These are phyloP conservation scores for Allium fistulosum DNA, from an alignment of 106 monocot genomes.

Conservation along the genomic window DNA sequence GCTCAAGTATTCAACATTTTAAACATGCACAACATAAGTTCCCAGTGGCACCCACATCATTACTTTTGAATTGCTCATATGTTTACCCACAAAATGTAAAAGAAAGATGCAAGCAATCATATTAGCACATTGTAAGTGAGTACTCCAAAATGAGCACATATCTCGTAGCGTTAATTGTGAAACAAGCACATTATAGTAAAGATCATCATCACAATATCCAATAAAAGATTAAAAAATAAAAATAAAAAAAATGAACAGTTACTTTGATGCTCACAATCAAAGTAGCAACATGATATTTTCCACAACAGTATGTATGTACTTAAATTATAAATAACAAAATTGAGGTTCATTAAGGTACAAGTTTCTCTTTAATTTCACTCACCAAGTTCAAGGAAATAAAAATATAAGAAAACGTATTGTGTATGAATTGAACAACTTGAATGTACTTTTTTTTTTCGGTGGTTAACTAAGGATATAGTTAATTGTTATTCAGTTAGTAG, in stretches of 20 bases:
- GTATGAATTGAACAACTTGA: no score
- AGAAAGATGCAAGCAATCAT: no score
- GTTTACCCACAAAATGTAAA: no score
- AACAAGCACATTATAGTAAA: no score
- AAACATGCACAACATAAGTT: no score
- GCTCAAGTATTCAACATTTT: no score
- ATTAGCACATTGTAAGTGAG: not conserved
- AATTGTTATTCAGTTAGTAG: no score
- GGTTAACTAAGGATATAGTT: no score
- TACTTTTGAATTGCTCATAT: no score
- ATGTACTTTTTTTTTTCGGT: no score
- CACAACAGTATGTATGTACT: not conserved
- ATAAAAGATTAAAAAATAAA: not conserved
- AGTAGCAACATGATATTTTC: not conserved
- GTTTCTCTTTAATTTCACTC: not conserved
- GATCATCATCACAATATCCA: not conserved
- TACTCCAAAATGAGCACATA: not conserved
- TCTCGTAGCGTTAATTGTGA: not conserved
- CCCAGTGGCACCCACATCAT: no score
- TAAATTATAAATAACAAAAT: not conserved
- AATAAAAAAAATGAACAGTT: not conserved
- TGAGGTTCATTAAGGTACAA: not conserved
- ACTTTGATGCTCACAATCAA: not conserved
- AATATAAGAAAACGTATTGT: no score
- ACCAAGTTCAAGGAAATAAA: not conserved